Evolutionary conservation across 495 filamentous ascomycete genomes (phyloP), one percentile per base, ranked within the genome.

Genomic region (Xylaria flabelliformis): DNA sequence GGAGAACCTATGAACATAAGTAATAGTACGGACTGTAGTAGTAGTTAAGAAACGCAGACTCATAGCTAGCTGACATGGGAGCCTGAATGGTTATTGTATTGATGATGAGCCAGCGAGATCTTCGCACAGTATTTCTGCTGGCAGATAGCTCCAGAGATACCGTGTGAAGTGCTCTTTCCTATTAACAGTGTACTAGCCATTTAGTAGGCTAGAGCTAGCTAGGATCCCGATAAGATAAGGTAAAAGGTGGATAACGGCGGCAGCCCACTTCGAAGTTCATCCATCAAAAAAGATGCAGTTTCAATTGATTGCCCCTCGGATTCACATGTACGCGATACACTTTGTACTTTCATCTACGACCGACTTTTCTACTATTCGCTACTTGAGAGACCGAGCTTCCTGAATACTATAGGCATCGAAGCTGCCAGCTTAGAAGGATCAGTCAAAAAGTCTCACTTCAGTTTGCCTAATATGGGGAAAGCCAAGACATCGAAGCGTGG

Each of bases 401-500:
- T 26, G 39, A 1, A 46, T n/a, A 66, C 9, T 17, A 68, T 4
- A 58, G 15, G 8, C 3, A 1, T 7, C n/a, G 7, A 4, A 59
- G 66, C 34, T 4, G 34, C 34, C 6, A 15, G 34, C 2, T 29
- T 4, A 46, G 36, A 36, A 61, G 55, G 13, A 26, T n/a, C 24
- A 42, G 26, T 7, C 19, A 36, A 15, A 19, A 13, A 70, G 39
- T 29, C 10, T 13, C 6, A 3, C 12, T 42, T 10, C 4, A 4
- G 51, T 19, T 34, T 41, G 59, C 44, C 55, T 61, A 75, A 51
- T 32, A 90, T 91, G 89, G 87, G 84, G n/a, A 91, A 91, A 81
- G 82, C 83, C n/a, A 85, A 88, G 72, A 80, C 84, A 32, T 78
- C 83, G 61, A 93, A 92, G 85, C 88, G 89, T 82, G 88, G 86